Conservation (phyloP, 2,329 filamentous ascomycete species). For the Metarhizium anisopliae region DNA sequence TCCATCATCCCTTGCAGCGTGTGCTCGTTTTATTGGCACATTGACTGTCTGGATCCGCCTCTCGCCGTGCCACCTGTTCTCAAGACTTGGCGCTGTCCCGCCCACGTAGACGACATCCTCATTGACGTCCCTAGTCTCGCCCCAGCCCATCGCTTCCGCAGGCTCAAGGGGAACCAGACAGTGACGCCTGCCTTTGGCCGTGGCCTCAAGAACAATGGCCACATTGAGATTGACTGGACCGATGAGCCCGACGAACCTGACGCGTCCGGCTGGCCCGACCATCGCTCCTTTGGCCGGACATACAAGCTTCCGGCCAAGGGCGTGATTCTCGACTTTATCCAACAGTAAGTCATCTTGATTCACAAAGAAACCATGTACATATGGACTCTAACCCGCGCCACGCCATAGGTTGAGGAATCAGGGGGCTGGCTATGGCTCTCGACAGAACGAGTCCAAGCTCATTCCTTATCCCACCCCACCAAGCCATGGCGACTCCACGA, state of each 20-base stretch:
- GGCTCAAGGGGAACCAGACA: slow-evolving; percentile 43
- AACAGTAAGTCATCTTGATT: slow-evolving; percentile 36
- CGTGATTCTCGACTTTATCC: slow-evolving; percentile 65
- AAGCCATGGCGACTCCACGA: slow-evolving; percentile 9
- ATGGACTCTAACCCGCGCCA: neutral
- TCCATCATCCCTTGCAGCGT: slow-evolving; percentile 80
- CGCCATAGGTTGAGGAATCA: slow-evolving; percentile 24
- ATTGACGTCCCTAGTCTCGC: slow-evolving; percentile 47
- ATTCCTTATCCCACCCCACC: slow-evolving; percentile 18
- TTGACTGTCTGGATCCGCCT: slow-evolving; percentile 85
- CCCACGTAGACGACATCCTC: slow-evolving; percentile 73
- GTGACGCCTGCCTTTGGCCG: slow-evolving; percentile 48
- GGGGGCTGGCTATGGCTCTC: slow-evolving; percentile 28
- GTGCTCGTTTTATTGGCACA: slow-evolving; percentile 78
- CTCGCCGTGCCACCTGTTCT: slow-evolving; percentile 68
- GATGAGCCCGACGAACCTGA: slow-evolving; percentile 50
- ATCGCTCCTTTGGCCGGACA: slow-evolving; percentile 52
- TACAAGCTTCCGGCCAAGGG: slow-evolving; percentile 56
- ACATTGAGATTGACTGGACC: slow-evolving; percentile 57
- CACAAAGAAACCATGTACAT: neutral
- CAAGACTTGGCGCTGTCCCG: slow-evolving; percentile 80
- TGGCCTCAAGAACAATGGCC: slow-evolving; percentile 61
- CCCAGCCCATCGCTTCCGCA: slow-evolving; percentile 53
- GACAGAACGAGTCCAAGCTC: slow-evolving; percentile 20
- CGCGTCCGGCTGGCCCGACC: slow-evolving; percentile 47